Evolutionary conservation across 371 early-diverging fungal genomes (phyloP), one percentile per base, ranked within the genome.

Genomic region (Apophysomyces trapeziformis): DNA sequence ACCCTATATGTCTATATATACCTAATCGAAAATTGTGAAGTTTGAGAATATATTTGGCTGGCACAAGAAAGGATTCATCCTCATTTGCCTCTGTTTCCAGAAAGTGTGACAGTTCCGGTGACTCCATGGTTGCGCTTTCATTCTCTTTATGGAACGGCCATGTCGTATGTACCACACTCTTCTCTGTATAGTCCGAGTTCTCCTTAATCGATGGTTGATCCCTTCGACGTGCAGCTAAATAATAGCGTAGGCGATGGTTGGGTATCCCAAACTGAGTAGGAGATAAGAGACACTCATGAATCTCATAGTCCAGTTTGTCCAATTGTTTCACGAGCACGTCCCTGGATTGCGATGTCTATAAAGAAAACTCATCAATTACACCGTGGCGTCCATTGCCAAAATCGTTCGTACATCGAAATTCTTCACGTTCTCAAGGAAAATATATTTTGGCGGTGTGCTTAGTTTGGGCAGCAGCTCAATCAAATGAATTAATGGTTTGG

Each of bases 361-460:
- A 4, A 16, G 46, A 32, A 39, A 41, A 39, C 21, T 9, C 6
- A 58, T 38, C n/a, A 18, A 6, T 35, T 35, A 18, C 16, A 8
- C 21, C 21, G 21, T 26, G 8, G n/a, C 54, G 5, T 16, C 4
- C 5, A 2, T 47, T 8, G 21, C 6, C 18, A n/a, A 21, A n/a
- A 50, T 11, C n/a, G 9, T 21, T 57, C 32, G 32, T 69, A 85
- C 88, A 73, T 93, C 92, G 74, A 93, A 93, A 64, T 89, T 89
- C 70, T 87, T 85, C 58, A 92, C 93, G 69, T 93, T 92, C 65
- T 93, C 92, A 14, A 92, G 70, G 54, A 93, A 82, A 21, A 93
- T 21, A 64, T 82, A 87, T 5, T 61, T 74, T 12, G 92, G 92
- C 26, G 68, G 70, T 0, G 71, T 47, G 7, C 63, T 58, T 44